Base-by-base conservation (phyloP, 176 grass and related monocot species). In the Tillandsia leiboldiana region DNA sequence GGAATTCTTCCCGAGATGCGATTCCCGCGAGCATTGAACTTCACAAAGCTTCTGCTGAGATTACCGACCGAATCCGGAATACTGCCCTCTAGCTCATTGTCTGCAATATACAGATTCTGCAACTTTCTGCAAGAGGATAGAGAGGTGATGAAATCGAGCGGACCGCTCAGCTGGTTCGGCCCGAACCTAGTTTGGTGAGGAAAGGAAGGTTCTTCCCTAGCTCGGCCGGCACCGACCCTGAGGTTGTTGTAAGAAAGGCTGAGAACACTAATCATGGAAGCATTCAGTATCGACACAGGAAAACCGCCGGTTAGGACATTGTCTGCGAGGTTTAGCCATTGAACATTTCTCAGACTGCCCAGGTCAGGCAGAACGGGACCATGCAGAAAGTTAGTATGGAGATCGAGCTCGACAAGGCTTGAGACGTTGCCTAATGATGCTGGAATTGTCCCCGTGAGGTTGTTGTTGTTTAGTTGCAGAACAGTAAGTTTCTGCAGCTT, bases 121-220 rank as follows among this genome's bases (percentile, higher is more conserved):
- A 78, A 70, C 9, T 59, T 10, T 14, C 58, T 78, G 29, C 75
- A 70, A 65, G 69, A 70, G 9, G 66, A 78, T 26, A 78, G 65
- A 20, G 66, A 78, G 53, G 53, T 66, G 42, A 77, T 57, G 49
- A 77, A 77, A 15, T 77, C 51, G 2, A 69, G 65, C 65, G 24
- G 10, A 6, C 75, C 75, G 24, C 27, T 78, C 61, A 78, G 66
- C 3, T 78, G 66, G 29, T 78, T 78, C 28, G 14, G 0, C 70
- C 0, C 0, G 48, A 78, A 12, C 1, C 1, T 14, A 78, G 50
- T 52, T 14, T 3, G 4, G 2, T 0, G 53, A 78, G 56, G n/a
- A 10, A 28, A 2, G 27, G 75, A 69, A 78, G 64, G 51, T 78
- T 66, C 27, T 50, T 70, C 27, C 75, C 75, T 8, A 70, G 17